Evolutionary conservation across 2,329 filamentous ascomycete species (phyloP), one percentile per base, ranked within the genome.

Genomic region (Alternaria triticina): DNA sequence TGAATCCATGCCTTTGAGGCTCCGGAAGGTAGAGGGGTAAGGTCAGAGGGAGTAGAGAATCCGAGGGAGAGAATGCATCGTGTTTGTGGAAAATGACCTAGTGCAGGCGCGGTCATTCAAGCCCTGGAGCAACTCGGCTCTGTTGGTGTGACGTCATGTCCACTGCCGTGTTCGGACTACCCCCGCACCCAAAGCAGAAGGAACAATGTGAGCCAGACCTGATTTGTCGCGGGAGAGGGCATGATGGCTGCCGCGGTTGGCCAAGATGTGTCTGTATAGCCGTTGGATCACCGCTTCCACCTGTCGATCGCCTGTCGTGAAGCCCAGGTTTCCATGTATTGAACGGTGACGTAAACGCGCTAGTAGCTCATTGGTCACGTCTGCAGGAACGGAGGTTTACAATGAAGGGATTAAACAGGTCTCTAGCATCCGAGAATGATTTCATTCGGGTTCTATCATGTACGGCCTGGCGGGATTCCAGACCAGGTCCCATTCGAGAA

Each of bases 401-500:
- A 40, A 40, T 10, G 36, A 40, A 47, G 12, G 17, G n/a, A 47
- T 22, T 17, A 40, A 40, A 40, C 36, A 11, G 36, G 36, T 40
- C 36, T 40, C 36, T 40, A 40, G 15, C 15, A 17, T n/a, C 36
- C 33, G 28, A 12, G 7, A 3, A 4, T 17, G 28, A 36, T 51
- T 15, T 36, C 36, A 40, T 43, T 11, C 22, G 11, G 27, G 11
- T 43, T 43, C 46, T 6, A 27, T 47, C 49, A 64, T 23, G 66
- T 68, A 49, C 66, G 51, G 3, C 67, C 67, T 5, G 57, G 51
- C 28, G 72, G 70, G 20, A 74, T 71, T 25, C 68, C 73, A 28
- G 54, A 62, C 78, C 77, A 79, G 9, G 66, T 70, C 15, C 77
- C 77, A 60, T 79, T 74, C 9, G 64, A 46, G 57, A 64, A 71